Evolutionary conservation across 2,329 filamentous ascomycete genomes (phyloP), one percentile per base, ranked within the genome.

Genomic region (Arthrobotrys megalospora): DNA sequence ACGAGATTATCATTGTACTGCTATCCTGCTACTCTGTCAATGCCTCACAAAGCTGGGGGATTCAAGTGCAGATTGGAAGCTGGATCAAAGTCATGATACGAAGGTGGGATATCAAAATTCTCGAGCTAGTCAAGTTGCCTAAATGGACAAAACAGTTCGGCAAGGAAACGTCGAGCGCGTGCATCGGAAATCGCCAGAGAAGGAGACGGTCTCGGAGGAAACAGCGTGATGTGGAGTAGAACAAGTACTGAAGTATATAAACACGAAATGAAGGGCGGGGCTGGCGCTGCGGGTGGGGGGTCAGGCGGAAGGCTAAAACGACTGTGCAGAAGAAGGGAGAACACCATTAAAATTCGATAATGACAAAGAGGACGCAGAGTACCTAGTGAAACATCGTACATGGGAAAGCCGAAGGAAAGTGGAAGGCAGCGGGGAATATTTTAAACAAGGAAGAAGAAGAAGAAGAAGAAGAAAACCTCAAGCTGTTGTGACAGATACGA

Each of bases 271-370:
- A 43, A 60, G 36, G 55, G 55, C 36, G 32, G 32, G 28, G 50
- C 28, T 53, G 6, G 50, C 50, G 50, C 50, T 32, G 28, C 36
- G 36, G 34, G 55, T 10, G 19, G 34, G 8, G 8, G 16, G 2
- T 6, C 12, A 2, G 16, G n/a, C 1, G 0, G 10, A 11, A 38
- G 52, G 52, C 52, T 41, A 38, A 58, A 36, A 14, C n/a, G 55
- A 43, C 36, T 43, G 55, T 43, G 21, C 2, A 6, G 55, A 43
- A 36, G 6, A 41, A 41, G n/a, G 32, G 53, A 60, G 24, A 60
- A 60, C 55, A 60, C 55, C 55, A 60, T 60, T 60, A 60, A 60
- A 60, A 60, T 43, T 43, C 19, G 36, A 60, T 60, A 60, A 41
- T 43, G 55, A 60, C 36, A 43, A 60, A n/a, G 36, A 24, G 36